Evolutionary conservation across 345 rosid species (phyloP).

Genomic region (Ailanthus altissimus): DNA sequence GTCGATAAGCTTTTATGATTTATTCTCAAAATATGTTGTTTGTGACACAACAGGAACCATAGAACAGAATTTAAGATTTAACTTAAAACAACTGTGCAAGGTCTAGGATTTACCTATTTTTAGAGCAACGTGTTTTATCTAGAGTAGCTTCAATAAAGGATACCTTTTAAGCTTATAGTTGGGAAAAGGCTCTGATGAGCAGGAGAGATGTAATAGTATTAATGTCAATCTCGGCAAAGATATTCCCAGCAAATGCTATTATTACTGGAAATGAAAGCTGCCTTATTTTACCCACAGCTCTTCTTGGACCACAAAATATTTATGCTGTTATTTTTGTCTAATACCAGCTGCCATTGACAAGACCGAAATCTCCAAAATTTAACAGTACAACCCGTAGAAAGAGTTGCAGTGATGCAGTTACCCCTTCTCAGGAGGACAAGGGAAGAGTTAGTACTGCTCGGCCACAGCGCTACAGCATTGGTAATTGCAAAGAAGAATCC

Average conservation of each 20-base stretch:
- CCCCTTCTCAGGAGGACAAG: constrained; percentile 45
- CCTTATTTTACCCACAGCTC: background rate
- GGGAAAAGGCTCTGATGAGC: background rate
- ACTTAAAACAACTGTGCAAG: background rate
- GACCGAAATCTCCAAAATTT: constrained; percentile 48
- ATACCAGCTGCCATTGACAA: constrained; percentile 73
- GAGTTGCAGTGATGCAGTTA: constrained; percentile 79
- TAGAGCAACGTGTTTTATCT: background rate
- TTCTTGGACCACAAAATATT: background rate
- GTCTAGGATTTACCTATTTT: background rate
- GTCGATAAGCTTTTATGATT: background rate
- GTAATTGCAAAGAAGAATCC: constrained; percentile 44
- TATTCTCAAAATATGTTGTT: background rate
- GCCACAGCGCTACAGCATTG: constrained; percentile 66
- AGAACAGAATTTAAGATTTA: background rate
- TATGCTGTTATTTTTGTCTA: constrained; percentile 19
- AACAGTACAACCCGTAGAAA: constrained; percentile 54
- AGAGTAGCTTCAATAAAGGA: background rate
- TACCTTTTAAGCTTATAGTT: background rate
- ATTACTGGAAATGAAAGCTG: constrained; percentile 4
- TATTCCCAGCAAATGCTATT: background rate
- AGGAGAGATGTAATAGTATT: background rate
- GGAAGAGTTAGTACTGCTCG: constrained; percentile 52
- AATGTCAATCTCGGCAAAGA: background rate
- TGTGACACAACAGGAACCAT: background rate